Evolutionary conservation across 2,329 filamentous ascomycete genomes (phyloP).

Genomic region (Cladosporium oxysporum): DNA sequence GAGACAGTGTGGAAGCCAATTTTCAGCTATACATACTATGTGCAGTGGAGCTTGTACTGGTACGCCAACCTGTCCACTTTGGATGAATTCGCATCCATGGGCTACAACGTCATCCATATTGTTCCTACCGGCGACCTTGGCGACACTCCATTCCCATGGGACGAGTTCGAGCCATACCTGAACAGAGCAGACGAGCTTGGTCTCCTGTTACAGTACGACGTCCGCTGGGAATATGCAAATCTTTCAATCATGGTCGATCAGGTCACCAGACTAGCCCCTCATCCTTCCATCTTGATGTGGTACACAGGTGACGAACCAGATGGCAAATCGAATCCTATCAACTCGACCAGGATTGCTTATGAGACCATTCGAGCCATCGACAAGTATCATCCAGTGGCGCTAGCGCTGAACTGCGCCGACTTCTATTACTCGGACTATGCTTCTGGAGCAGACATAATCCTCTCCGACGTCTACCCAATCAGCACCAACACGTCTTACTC

Average conservation of each 20-base stretch:
- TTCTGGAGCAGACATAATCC: conserved; percentile 57
- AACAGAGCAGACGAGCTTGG: conserved; percentile 46
- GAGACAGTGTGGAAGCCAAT: conserved; percentile 38
- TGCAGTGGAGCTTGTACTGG: conserved; percentile 39
- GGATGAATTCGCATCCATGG: conserved; percentile 40
- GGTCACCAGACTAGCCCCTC: conserved; percentile 35
- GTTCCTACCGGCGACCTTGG: conserved; percentile 27
- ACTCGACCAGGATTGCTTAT: conserved; percentile 46
- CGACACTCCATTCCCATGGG: conserved; percentile 42
- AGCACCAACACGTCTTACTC: conserved; percentile 57
- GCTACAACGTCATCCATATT: conserved; percentile 51
- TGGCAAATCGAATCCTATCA: conserved; percentile 56
- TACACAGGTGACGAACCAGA: conserved; percentile 58
- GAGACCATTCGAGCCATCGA: conserved; percentile 52
- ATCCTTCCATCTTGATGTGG: conserved; percentile 46
- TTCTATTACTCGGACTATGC: conserved; percentile 60
- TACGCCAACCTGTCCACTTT: conserved; percentile 39
- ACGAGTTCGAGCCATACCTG: conserved; percentile 44
- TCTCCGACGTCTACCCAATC: conserved; percentile 62
- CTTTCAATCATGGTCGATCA: conserved; percentile 40
- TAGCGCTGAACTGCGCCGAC: conserved; percentile 63
- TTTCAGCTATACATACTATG: conserved; percentile 50
- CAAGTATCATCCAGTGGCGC: conserved; percentile 61
- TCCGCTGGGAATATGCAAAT: conserved; percentile 44
- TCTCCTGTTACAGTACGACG: conserved; percentile 51